Evolutionary conservation across 2,329 filamentous ascomycete genomes (phyloP), one percentile per base, ranked within the genome.

Genomic region (Aspergillus intermedius): DNA sequence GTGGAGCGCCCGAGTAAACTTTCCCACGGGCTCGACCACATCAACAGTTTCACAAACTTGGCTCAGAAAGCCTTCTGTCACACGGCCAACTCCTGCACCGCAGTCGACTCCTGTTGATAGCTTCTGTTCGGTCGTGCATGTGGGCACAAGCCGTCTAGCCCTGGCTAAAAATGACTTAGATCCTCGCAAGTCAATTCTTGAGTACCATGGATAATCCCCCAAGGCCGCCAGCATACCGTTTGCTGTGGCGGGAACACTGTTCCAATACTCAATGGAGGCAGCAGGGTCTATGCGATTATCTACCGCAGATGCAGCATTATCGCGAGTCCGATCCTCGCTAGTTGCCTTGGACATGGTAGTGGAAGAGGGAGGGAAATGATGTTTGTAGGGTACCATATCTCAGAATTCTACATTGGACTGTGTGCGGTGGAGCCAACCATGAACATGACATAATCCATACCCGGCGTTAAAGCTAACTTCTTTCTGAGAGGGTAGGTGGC

Each of bases 21-120:
- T 89, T 58, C 77, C 74, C 17, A 95, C 81, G 0, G 91, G 91
- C 73, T 96, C 91, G 28, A 96, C 81, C 19, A 94, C 77, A 64
- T 96, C 91, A 5, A 95, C 84, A 2, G 76, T 71, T 13, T 81
- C 73, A 13, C 85, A 83, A 1, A 91, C 72, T 21, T 81, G 74
- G 23, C 84, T 70, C n/a, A 96, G 74, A 3, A 96, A 76, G 0
- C 86, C 87, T 49, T 85, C 77, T 0, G 89, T 95, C 50, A 96
- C 80, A 39, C 91, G 77, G 0, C 91, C 91, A 49, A 95, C 94
- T 0, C 91, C 81, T 0, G 81, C 81, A 17, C 81, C 81, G 54
- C 79, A 82, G 60, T 84, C 81, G 12, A 77, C 77, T 2, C 72
- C 78, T n/a, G 72, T 62, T 5, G 35, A 15, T 1, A 66, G 42